Evolutionary conservation across 2,329 filamentous ascomycete genomes (phyloP), one percentile per base, ranked within the genome.

Genomic region (Hypoxylon sp.): DNA sequence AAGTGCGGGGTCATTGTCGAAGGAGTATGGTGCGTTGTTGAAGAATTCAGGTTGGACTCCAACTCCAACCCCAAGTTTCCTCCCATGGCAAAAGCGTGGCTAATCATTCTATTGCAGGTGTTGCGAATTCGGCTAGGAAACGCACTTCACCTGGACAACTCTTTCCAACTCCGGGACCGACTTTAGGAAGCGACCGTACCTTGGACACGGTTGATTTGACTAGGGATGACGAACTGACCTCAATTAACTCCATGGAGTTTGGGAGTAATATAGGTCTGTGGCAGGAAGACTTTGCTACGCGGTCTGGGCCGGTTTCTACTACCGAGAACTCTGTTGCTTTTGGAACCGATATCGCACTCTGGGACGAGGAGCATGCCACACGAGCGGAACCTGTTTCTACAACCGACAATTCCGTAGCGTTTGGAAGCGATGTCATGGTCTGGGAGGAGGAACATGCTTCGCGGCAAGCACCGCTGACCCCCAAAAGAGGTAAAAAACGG

Each of bases 401-500:
- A 4, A 73, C 66, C 12, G 60, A 65, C 19, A 59, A 60, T 29
- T 66, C 63, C 16, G 49, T 56, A 29, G 46, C 46, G 1, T 68
- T 68, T 42, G 66, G 63, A n/a, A 62, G 57, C 17, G 64, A 64
- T 20, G 56, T 66, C 1, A 72, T 66, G 43, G 34, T 77, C 11
- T 79, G 76, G 77, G 70, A 70, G 2, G 75, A 77, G 35, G 73
- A 73, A 12, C 70, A 68, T 57, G 72, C 72, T 13, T 61, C 64
- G 13, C 71, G 74, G 36, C 66, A 73, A 1, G 70, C 73, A 19
- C 72, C 72, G 4, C 40, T 65, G 7, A 55, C 70, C 1, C 49
- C 57, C 8, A 75, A 67, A 32, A 71, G 72, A 34, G 70, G 70
- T 12, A 80, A 76, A 65, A 83, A 83, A 65, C 68, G 79, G 54